phyloP scores from a whole-genome alignment of 208 protist genomes.

The Acanthamoeba healyi region DNA sequence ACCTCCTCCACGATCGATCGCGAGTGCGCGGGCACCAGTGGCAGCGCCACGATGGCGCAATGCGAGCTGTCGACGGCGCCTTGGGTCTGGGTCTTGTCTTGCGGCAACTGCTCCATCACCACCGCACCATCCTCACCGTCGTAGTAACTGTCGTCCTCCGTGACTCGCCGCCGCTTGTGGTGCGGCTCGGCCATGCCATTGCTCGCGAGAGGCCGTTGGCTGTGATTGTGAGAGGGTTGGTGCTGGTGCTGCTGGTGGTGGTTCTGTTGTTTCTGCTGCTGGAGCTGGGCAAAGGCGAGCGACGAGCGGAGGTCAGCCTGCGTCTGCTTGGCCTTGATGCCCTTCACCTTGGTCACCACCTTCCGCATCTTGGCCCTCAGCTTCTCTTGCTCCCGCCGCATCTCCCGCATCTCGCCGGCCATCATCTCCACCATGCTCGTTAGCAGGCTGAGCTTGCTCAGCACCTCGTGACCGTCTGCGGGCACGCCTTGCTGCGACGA shows the following conservation, averaged over 20 bases:
- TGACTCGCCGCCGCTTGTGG: background rate
- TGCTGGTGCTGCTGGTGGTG: background rate
- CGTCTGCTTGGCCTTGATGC: background rate
- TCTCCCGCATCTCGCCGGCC: conserved; percentile 37
- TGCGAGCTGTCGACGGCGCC: too few relatives aligned
- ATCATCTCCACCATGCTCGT: conserved; percentile 47
- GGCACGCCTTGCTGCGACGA: too few relatives aligned
- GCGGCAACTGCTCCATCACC: too few relatives aligned
- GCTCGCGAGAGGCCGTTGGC: background rate
- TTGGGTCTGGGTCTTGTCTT: too few relatives aligned
- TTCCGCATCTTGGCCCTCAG: background rate
- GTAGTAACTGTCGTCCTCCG: background rate
- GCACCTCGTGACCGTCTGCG: background rate
- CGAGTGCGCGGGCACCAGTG: background rate
- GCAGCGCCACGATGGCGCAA: conserved; percentile 25
- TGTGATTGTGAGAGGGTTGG: background rate
- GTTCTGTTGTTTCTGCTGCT: background rate
- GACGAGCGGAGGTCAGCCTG: conserved; percentile 50
- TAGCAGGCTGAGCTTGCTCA: conserved; percentile 8
- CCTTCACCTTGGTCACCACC: background rate
- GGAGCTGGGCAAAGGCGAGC: conserved; percentile 6
- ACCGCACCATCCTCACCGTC: too few relatives aligned
- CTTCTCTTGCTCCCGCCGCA: background rate
- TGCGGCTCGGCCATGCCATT: background rate
- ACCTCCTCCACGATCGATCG: conserved; percentile 34